A percentile compares a stretch with the other conserved stretches of the same genome.
Evolutionary conservation across 805 yeast genomes (phyloP).

Genomic region (Pichia ethanolica): DNA sequence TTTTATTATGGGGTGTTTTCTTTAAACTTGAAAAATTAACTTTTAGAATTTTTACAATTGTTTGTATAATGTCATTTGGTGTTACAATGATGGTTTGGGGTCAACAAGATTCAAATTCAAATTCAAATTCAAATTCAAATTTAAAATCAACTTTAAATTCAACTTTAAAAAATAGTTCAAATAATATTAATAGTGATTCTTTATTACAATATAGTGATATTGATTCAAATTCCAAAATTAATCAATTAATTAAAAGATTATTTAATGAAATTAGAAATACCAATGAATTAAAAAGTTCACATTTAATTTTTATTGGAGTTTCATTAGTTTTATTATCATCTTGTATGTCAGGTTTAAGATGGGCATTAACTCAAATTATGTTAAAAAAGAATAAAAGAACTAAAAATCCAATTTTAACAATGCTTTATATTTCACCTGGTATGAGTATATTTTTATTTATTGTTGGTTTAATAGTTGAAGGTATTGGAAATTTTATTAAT

Average conservation of each 20-base stretch:
- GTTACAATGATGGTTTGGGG: slow-evolving; percentile 81
- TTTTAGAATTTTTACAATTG: slow-evolving; percentile 60
- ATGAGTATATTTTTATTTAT: slow-evolving; percentile 61
- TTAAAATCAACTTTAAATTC: background rate
- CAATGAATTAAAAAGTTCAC: background rate
- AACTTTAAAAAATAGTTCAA: no score
- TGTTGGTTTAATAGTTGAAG: slow-evolving; percentile 66
- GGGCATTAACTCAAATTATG: slow-evolving; percentile 90
- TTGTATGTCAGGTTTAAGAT: slow-evolving; percentile 79
- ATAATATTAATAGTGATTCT: no score
- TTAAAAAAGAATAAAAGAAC: slow-evolving; percentile 53
- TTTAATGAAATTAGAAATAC: background rate
- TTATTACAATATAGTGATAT: no score
- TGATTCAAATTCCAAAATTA: background rate
- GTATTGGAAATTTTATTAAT: slow-evolving; percentile 41
- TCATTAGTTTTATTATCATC: slow-evolving; percentile 70
- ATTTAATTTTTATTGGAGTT: slow-evolving; percentile 47
- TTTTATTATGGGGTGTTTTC: slow-evolving; percentile 76
- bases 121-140: no score
- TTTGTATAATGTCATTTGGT: slow-evolving; percentile 71
- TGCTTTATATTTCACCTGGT: slow-evolving; percentile 75
- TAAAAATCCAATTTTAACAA: slow-evolving; percentile 75
- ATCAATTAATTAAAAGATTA: background rate
- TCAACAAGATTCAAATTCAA: slow-evolving; percentile 25
- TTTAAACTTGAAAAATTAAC: slow-evolving; percentile 73